A percentile compares a stretch with the other conserved stretches of the same genome.
These are phyloP conservation scores for Penicillium longicatenatum DNA, from an alignment of 495 filamentous ascomycete genomes.

Conservation along the genomic window DNA sequence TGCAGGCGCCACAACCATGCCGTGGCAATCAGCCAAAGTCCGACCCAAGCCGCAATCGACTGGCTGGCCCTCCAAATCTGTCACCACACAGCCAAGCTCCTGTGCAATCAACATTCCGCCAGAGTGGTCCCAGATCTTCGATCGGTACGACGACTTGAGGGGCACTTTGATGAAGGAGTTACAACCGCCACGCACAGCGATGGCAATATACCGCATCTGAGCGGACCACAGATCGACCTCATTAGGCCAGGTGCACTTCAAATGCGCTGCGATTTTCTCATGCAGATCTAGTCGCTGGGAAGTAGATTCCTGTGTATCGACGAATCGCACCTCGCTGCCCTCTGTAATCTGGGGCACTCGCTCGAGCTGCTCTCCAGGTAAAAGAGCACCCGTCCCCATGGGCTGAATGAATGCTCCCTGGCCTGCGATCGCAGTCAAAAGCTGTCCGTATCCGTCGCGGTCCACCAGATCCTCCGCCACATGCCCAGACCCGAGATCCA, in stretches of 20 bases:
- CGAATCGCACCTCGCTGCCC: slow-evolving; percentile 44
- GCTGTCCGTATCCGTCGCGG: slow-evolving; percentile 51
- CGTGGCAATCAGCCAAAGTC: slow-evolving; percentile 40
- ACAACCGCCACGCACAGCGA: slow-evolving; percentile 57
- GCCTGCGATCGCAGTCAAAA: slow-evolving; percentile 58
- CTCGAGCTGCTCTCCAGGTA: slow-evolving; percentile 39
- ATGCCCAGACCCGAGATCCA: slow-evolving; percentile 33
- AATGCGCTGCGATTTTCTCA: slow-evolving; percentile 46
- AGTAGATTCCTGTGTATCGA: slow-evolving; percentile 44
- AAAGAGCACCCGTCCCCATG: slow-evolving; percentile 39
- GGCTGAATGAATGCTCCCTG: slow-evolving; percentile 56
- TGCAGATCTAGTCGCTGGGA: slow-evolving; percentile 48
- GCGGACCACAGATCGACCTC: slow-evolving; percentile 61
- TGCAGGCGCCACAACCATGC: slow-evolving; percentile 47
- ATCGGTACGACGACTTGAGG: slow-evolving; percentile 47
- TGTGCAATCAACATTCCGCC: slow-evolving; percentile 68
- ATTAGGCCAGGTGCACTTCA: slow-evolving; percentile 51
- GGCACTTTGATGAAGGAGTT: slow-evolving; percentile 67
- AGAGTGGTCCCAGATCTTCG: slow-evolving; percentile 74
- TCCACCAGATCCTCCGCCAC: slow-evolving; percentile 54
- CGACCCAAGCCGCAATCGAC: slow-evolving; percentile 46
- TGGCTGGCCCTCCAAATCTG: slow-evolving; percentile 55
- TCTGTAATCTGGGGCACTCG: slow-evolving; percentile 30
- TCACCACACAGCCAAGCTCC: slow-evolving; percentile 65
- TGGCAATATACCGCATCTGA: slow-evolving; percentile 64